Evolutionary conservation across 2,329 filamentous ascomycete species (phyloP), one percentile per base, ranked within the genome.

Genomic region (Cordyceps cicadae): DNA sequence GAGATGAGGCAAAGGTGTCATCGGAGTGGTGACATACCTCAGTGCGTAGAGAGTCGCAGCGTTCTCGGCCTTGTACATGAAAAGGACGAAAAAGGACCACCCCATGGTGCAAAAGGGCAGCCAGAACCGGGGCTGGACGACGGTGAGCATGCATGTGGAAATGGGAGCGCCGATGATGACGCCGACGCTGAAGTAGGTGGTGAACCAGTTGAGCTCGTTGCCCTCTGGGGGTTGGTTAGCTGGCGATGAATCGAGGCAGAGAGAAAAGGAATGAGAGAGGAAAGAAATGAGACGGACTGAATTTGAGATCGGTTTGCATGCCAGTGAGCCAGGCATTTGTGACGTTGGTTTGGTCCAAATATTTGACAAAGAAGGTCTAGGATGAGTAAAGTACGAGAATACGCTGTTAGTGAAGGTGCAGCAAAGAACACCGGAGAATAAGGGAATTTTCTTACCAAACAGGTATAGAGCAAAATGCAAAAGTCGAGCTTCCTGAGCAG

Each of bases 401-500:
- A 55, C 29, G 7, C 6, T 29, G 53, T 34, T 15, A 37, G 26
- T 8, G 48, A 15, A 6, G 2, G 19, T 17, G 6, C 8, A 19
- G 11, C 4, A 5, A 46, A 24, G 45, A 1, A 43, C 9, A 7
- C 12, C 15, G 6, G 17, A 6, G 2, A 3, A 9, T 2, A 24
- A 24, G 24, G 24, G 11, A 37, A 14, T 7, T 17, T 17, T 3
- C 59, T 11, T 51, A 61, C 59, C 37, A 81, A 64, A 53, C 79
- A 81, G 12, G 71, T 74, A 62, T 65, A 72, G 14, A 64, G 68
- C 7, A 75, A 41, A 7, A 81, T 71, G 61, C 79, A 81, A 66
- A 75, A 76, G 64, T 81, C 79, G 29, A 81, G 73, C 66, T 82
- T 81, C 59, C 75, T 70, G 19, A 80, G 71, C 11, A 82, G 73